Percentiles rank a stretch among this genome's conserved stretches.
phyloP scores from a whole-genome alignment of 225 moss, liverwort and hornwort genomes.

The Anthoceros angustus region DNA sequence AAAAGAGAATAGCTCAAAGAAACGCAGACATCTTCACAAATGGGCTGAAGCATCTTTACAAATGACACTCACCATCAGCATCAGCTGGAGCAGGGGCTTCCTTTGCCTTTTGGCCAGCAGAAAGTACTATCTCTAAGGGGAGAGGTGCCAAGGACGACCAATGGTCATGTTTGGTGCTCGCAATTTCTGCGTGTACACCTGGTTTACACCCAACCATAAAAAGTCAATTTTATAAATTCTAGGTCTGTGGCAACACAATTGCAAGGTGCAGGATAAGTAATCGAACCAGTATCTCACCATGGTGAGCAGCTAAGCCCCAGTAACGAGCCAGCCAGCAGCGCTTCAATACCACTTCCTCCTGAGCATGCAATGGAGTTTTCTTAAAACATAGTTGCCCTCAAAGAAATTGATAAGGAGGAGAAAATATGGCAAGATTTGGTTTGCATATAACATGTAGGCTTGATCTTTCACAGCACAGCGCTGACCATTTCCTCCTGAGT shows the following conservation, averaged over 20 bases:
- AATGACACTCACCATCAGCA: not conserved
- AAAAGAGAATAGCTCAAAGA: not conserved
- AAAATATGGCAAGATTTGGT: not conserved
- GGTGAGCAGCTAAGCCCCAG: constrained; percentile 67
- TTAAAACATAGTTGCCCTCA: not conserved
- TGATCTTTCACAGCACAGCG: not conserved
- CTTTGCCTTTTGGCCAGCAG: constrained; percentile 76
- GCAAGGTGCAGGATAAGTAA: not conserved
- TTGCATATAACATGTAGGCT: not conserved
- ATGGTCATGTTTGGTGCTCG: constrained; percentile 56
- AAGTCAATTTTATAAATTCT: not conserved
- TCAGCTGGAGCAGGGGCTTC: constrained; percentile 18
- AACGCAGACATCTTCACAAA: too few relatives aligned
- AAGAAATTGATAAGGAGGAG: not conserved
- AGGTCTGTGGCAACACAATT: not conserved
- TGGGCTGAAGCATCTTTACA: not conserved
- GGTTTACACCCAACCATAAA: not conserved
- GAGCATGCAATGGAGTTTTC: not conserved
- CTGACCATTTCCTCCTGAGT: constrained; percentile 65
- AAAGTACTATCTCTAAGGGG: constrained; percentile 72
- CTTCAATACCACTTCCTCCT: constrained; percentile 79
- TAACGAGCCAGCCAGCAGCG: constrained; percentile 94
- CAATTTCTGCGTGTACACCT: constrained; percentile 64
- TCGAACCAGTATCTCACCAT: constrained; percentile 10
- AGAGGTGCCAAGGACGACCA: constrained; percentile 87